These are phyloP conservation scores for Brassica cretica DNA, from an alignment of 345 rosid species.

Conservation along the genomic window DNA sequence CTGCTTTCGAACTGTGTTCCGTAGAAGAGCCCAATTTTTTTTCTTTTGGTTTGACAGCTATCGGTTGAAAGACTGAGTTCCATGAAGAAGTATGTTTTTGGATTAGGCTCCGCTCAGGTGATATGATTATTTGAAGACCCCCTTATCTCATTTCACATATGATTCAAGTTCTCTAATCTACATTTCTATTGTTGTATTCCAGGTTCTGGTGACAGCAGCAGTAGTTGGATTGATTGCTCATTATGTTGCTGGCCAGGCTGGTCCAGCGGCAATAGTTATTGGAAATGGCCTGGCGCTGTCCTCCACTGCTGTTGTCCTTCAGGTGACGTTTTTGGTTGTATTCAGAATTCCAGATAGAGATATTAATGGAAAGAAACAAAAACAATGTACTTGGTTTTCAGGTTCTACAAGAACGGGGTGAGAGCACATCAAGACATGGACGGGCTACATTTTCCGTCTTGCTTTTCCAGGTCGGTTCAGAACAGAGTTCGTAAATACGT, in stretches of 20 bases:
- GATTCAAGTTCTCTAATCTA: conserved; percentile 15
- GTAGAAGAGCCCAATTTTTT: conserved; percentile 33
- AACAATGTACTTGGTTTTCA: conserved; percentile 39
- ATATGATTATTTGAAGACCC: conserved; percentile 35
- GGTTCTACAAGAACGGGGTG: conserved; percentile 99
- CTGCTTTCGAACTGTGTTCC: conserved; percentile 27
- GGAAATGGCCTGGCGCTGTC: conserved; percentile 98
- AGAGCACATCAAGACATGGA: conserved; percentile 99
- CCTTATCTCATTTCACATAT: not conserved
- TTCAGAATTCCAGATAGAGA: conserved; percentile 6
- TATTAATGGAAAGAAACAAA: not conserved
- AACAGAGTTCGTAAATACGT: conserved; percentile 2
- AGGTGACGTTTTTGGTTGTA: conserved; percentile 49
- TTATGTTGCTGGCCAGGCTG: conserved; percentile 73
- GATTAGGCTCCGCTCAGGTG: conserved; percentile 96
- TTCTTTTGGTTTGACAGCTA: conserved; percentile 60
- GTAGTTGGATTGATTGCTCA: conserved; percentile 82
- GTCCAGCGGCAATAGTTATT: conserved; percentile 94
- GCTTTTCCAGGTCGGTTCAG: conserved; percentile 80
- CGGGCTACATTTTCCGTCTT: conserved; percentile 98
- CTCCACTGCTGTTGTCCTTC: conserved; percentile 97
- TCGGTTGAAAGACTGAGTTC: conserved; percentile 99
- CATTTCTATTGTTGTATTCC: conserved; percentile 37
- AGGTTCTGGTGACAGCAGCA: conserved; percentile 94
- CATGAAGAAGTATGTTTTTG: conserved; percentile 99